A percentile compares a stretch with the other conserved stretches of the same genome.
Evolutionary conservation across 306 rosid genomes (phyloP).

Genomic region (Dalbergia cultrata): DNA sequence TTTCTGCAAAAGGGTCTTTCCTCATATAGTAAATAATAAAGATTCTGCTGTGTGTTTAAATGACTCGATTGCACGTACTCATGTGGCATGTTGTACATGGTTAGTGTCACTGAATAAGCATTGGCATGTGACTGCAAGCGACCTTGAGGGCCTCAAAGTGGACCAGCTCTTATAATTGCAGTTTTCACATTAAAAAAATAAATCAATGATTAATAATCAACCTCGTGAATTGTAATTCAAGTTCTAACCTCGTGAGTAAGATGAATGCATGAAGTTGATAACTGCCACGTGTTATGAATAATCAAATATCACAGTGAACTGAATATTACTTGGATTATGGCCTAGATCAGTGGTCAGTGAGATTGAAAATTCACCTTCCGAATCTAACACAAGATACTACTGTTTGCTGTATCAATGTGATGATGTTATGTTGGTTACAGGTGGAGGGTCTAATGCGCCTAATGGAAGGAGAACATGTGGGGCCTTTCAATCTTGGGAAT

Average conservation of each 20-base stretch:
- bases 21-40: background rate
- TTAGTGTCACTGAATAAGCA: conserved; percentile 41
- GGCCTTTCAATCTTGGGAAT: conserved; percentile 97
- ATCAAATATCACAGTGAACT: too few species aligned
- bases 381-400: conserved; percentile 34
- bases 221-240: conserved; percentile 15
- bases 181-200: conserved; percentile 13
- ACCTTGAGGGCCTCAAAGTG: conserved; percentile 33
- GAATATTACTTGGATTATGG: background rate
- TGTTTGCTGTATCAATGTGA: conserved; percentile 41
- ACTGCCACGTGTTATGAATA: conserved; percentile 30
- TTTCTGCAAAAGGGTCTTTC: conserved; percentile 28
- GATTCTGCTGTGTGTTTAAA: conserved; percentile 13
- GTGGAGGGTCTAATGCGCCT: conserved; percentile 98
- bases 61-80: conserved; percentile 10
- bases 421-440: conserved; percentile 47
- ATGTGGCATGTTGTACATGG: conserved; percentile 21
- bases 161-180: conserved; percentile 37
- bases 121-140: conserved; percentile 46
- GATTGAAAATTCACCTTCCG: conserved; percentile 18
- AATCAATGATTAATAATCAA: background rate
- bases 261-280: conserved; percentile 29
- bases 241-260: conserved; percentile 26
- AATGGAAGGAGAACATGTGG: conserved; percentile 99
- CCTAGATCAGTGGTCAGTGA: conserved; percentile 12